These are phyloP conservation scores for Vigna nakashimae DNA, from an alignment of 306 rosid species.

Conservation along the genomic window DNA sequence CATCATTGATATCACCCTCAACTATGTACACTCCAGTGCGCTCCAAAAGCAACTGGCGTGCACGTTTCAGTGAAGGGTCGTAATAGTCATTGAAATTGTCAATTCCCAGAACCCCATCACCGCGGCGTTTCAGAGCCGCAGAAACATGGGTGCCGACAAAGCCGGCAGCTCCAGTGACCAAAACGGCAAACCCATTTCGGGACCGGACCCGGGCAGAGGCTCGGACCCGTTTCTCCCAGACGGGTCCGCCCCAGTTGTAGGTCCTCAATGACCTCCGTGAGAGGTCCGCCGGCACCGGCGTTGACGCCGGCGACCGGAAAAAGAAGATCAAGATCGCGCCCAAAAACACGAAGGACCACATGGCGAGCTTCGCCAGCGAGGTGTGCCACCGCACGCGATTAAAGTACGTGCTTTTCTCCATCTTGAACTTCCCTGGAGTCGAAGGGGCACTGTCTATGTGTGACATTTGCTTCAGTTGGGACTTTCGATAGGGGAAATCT, in stretches of 20 bases:
- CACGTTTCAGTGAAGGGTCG: slow-evolving; percentile 83
- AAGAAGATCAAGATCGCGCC: slow-evolving; percentile 86
- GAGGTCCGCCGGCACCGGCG: slow-evolving; percentile 61
- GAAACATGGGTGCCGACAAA: slow-evolving; percentile 96
- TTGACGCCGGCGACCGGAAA: slow-evolving; percentile 69
- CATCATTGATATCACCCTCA: slow-evolving; percentile 94
- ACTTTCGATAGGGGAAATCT: slow-evolving; percentile 46
- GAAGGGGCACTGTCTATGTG: slow-evolving; percentile 80
- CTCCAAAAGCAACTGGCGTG: slow-evolving; percentile 81
- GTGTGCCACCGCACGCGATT: slow-evolving; percentile 80
- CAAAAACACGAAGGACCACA: slow-evolving; percentile 79
- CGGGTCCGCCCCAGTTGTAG: slow-evolving; percentile 83
- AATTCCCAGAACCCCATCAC: slow-evolving; percentile 84
- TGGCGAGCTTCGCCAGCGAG: slow-evolving; percentile 76
- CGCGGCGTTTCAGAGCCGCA: slow-evolving; percentile 86
- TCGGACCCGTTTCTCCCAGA: slow-evolving; percentile 87
- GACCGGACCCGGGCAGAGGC: slow-evolving; percentile 77
- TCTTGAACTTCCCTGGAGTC: slow-evolving; percentile 94
- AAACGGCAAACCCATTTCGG: slow-evolving; percentile 67
- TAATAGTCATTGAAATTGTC: slow-evolving; percentile 90
- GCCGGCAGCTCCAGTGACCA: slow-evolving; percentile 94
- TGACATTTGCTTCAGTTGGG: slow-evolving; percentile 77
- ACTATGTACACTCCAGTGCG: slow-evolving; percentile 87
- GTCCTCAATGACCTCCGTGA: slow-evolving; percentile 83
- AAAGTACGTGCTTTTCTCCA: slow-evolving; percentile 79